Base-by-base conservation (phyloP, 1,284 basidiomycete genomes). In the Termitomyces sp. region DNA sequence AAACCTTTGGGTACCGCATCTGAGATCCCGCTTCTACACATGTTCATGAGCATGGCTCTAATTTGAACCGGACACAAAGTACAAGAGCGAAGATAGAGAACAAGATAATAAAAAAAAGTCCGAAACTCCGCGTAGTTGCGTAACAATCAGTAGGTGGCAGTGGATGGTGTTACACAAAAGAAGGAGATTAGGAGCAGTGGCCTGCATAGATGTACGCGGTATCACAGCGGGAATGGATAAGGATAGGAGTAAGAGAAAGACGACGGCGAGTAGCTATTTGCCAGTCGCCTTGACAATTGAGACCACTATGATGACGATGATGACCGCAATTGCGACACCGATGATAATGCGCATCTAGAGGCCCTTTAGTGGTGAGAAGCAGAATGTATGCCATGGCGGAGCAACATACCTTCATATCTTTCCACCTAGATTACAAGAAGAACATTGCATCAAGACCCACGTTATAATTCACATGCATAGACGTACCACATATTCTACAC, bases 301-400 rank as follows among this genome's bases (percentile, higher is more conserved):
- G 52, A 96, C 91, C 62, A 97, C 87, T 65, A 98, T 96, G 74
- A 98, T 92, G 68, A 95, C 77, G 64, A 97, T 84, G 69, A 98
- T 89, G 56, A 98, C 83, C 53, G 83, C 82, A 65, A 97, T 86
- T 56, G 90, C 92, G 52, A 91, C 79, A 51, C 85, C 92, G 66
- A 97, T 95, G 69, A 92, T 90, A 70, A 92, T 82, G 70, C 91
- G 86, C 91, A 92, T 93, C 89, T 91, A 65, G 6, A 43, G 31
- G 52, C 56, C n/a, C 21, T 33, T 15, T 40, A 40, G 42, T 67
- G 62, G 38, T 21, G 13, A 61, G 58, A 13, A 38, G 30, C 43
- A 58, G n/a, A 17, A 26, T 43, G 48, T 17, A 36, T 19, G 24
- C n/a, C 36, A 19, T 24, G 40, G 40, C 9, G 7, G 36, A 34